Evolutionary conservation across 2,329 filamentous ascomycete genomes (phyloP).

Genomic region (Fonsecaea erecta): DNA sequence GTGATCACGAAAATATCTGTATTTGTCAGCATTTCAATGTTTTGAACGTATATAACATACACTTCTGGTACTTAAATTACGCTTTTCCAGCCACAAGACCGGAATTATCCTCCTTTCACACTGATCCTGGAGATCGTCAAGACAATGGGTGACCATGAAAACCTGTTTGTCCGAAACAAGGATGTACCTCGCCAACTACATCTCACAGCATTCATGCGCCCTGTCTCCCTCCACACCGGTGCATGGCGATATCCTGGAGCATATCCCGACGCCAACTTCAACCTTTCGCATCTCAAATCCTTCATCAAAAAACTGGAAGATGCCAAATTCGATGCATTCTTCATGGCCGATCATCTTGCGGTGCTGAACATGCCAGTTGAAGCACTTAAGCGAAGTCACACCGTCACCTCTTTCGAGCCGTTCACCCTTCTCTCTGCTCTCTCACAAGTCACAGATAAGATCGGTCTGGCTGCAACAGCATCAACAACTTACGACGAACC

Average conservation of each 20-base stretch:
- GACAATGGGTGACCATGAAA: not conserved
- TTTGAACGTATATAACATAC: not conserved
- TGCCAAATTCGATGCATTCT: conserved; percentile 62
- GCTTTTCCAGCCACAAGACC: not conserved
- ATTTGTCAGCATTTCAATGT: not conserved
- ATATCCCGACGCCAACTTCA: conserved; percentile 64
- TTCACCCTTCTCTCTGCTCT: conserved; percentile 59
- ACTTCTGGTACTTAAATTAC: not conserved
- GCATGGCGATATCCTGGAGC: conserved; percentile 62
- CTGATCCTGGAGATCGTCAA: not conserved
- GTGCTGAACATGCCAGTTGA: conserved; percentile 63
- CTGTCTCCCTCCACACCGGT: conserved; percentile 60
- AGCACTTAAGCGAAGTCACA: conserved; percentile 62
- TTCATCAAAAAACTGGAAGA: conserved; percentile 61
- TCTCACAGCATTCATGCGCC: conserved; percentile 64
- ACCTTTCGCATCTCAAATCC: conserved; percentile 57
- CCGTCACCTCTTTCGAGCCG: conserved; percentile 62
- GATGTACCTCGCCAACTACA: conserved; percentile 47
- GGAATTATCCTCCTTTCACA: not conserved
- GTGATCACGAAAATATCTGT: not conserved
- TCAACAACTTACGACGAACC: conserved; percentile 61
- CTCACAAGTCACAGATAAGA: conserved; percentile 54
- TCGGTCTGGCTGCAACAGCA: conserved; percentile 60
- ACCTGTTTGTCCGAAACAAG: not conserved
- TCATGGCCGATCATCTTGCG: conserved; percentile 61